Evolutionary conservation across 1,284 basidiomycete species (phyloP).

Genomic region (Rhodotorula sp.): DNA sequence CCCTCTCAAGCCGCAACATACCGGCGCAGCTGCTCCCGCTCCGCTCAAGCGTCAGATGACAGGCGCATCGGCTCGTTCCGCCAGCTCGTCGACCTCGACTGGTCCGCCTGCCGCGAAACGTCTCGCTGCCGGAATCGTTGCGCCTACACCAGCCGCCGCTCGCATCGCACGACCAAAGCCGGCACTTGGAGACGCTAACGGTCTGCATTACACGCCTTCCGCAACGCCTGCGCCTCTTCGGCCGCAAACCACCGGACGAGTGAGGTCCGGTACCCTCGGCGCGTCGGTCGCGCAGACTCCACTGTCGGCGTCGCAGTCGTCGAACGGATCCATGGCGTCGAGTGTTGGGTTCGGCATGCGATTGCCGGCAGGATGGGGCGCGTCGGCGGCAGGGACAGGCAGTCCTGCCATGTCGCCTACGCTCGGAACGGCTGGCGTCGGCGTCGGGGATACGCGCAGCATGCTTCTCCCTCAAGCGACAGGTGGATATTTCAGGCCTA

Average conservation of each 20-base stretch:
- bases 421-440: not conserved
- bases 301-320: not conserved
- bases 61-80: conserved; percentile 14
- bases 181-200: conserved; percentile 4
- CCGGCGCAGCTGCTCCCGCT: conserved; percentile 15
- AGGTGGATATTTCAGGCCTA: conserved; percentile 12
- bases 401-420: not conserved
- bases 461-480: conserved; percentile 10
- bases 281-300: conserved; percentile 1
- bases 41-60: conserved; percentile 41
- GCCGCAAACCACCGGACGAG: conserved; percentile 8
- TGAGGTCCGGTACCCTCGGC: not conserved
- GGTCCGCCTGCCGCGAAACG: conserved; percentile 25
- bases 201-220: not conserved
- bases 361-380: conserved; percentile 31
- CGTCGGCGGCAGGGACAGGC: not conserved
- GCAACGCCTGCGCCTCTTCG: conserved; percentile 2
- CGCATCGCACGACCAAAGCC: not conserved
- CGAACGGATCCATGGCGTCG: not conserved
- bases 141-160: not conserved
- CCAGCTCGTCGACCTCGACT: not conserved
- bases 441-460: not conserved
- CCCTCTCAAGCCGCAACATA: conserved; percentile 22
- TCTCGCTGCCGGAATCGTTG: not conserved
- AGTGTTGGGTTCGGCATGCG: conserved; percentile 24